Evolutionary conservation across 1,139 yeast genomes (phyloP), one percentile per base, ranked within the genome.

Genomic region (Sugiyamaella xylanicola): DNA sequence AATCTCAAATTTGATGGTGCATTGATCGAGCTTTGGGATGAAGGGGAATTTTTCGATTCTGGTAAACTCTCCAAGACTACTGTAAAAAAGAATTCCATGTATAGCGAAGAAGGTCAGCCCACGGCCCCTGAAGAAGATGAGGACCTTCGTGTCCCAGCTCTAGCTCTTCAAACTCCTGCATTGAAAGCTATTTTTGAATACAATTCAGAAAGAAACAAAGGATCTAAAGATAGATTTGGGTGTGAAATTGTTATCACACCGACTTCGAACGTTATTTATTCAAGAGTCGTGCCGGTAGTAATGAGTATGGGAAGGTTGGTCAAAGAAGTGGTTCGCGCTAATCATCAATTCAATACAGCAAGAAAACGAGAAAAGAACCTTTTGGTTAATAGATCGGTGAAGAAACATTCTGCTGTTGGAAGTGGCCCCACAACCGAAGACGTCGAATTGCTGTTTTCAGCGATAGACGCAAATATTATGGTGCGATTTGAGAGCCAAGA

Each of bases 241-340:
- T 72, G 80, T 41, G 87, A 86, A 56, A 73, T 87, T 0, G 70
- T 79, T 29, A 83, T 88, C 4, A 79, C 88, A n/a, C 79, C 90
- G 0, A 87, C 97, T 0, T 83, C 82, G 54, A 93, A 93, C 67
- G 78, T 78, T 0, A 67, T 93, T 4, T 80, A 81, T 58, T 82
- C 96, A 0, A 75, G 83, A 1, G 89, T 96, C 70, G 90, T 91
- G 20, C 96, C 97, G 0, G 87, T 90, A 9, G 66, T 90, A 8
- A 69, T 76, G 51, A 92, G 86, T 59, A 75, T 89, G 47, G 41
- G 36, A 43, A 35, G 48, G 22, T 41, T 47, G 29, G 48, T 48
- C 22, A 59, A 43, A 25, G 56, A 54, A 35, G 53, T 41, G 4
- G 50, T 58, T 32, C 49, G 56, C 16, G 57, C 42, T 27, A 48